phyloP scores from a whole-genome alignment of 352 stramenopile species.

The Phytophthora pini region DNA sequence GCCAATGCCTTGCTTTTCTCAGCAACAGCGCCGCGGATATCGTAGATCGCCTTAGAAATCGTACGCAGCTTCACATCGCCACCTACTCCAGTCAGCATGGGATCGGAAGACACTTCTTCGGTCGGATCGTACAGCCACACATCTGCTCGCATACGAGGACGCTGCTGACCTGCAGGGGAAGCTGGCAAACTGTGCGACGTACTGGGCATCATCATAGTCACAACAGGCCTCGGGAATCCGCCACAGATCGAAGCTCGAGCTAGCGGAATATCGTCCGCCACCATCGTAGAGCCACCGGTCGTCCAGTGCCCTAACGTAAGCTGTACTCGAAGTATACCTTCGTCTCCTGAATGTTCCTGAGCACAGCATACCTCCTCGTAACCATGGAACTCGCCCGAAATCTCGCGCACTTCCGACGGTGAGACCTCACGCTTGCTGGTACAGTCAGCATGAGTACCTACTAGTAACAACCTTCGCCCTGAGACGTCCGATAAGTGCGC shows the following conservation, averaged over 20 bases:
- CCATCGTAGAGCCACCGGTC: conserved; percentile 2
- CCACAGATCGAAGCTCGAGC: conserved; percentile 38
- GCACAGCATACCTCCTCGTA: conserved; percentile 64
- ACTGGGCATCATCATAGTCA: conserved; percentile 34
- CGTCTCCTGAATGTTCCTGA: conserved; percentile 10
- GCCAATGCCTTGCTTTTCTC: conserved; percentile 64
- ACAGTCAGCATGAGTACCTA: conserved; percentile 63
- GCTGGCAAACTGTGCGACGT: conserved; percentile 32
- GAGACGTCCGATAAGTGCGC: conserved; percentile 32
- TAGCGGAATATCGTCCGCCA: conserved; percentile 19
- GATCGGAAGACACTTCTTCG: conserved; percentile 39
- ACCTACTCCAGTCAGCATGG: conserved; percentile 8
- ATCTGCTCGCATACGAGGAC: conserved; percentile 44
- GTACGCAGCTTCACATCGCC: conserved; percentile 74
- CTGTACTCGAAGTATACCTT: conserved; percentile 32
- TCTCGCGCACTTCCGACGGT: conserved; percentile 42
- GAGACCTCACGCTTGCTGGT: conserved; percentile 46
- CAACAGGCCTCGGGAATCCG: conserved; percentile 32
- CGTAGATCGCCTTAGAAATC: conserved; percentile 79
- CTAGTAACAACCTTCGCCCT: conserved; percentile 44
- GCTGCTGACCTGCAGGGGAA: conserved; percentile 30
- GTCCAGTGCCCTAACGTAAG: conserved; percentile 35
- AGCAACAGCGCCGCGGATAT: conserved; percentile 68
- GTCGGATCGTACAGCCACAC: conserved; percentile 76
- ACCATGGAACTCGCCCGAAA: conserved; percentile 59